Base-by-base conservation (phyloP, 2,329 filamentous ascomycete species). In the Drechslerella stenobrocha region DNA sequence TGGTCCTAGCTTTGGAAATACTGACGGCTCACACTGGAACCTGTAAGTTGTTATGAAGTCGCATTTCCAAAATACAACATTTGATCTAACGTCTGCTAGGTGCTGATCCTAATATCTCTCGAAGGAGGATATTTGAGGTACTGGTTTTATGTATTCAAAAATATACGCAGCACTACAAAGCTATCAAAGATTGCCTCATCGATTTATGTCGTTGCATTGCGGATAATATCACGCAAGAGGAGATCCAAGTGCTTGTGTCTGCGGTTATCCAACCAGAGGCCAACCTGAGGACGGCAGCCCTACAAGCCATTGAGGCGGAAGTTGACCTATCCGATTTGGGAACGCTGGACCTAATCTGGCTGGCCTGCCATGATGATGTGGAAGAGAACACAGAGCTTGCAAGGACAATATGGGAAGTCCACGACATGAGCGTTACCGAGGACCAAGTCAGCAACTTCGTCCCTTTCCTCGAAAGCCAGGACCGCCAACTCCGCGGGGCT, bases 401-500 rank as follows among this genome's bases (percentile, higher is more conserved):
- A 4, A 83, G 81, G 52, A 88, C 92, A 9, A 96, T 98, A 32
- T 98, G 93, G 93, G 90, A 95, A 74, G 93, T 96, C 74, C 95
- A 92, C 74, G 87, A 84, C 5, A 87, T 97, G 67, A 79, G 87
- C 65, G 78, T 92, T 9, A 82, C 83, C 1, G 78, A 83, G 18
- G 81, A 87, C 4, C 82, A 88, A 6, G 84, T 88, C 5, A 76
- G 80, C 60, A 83, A 81, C 72, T 86, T 91, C 74, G 78, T 95
- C 48, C 84, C 86, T 0, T 97, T 95, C 74, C 79, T 97, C 8
- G 83, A 89, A 71, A 89, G 84, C 71, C 83, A 84, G 71, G 92
- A 97, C 73, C 82, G 82, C 18, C 90, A 95, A 74, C 83, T 97
- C 23, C 84, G 93, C 55, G 83, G 89, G 70, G 88, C 92, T 60